Percentiles rank a stretch among this genome's conserved stretches.
Conservation (phyloP, 176 grass and related monocot genomes). For the Oryza glaberrima region DNA sequence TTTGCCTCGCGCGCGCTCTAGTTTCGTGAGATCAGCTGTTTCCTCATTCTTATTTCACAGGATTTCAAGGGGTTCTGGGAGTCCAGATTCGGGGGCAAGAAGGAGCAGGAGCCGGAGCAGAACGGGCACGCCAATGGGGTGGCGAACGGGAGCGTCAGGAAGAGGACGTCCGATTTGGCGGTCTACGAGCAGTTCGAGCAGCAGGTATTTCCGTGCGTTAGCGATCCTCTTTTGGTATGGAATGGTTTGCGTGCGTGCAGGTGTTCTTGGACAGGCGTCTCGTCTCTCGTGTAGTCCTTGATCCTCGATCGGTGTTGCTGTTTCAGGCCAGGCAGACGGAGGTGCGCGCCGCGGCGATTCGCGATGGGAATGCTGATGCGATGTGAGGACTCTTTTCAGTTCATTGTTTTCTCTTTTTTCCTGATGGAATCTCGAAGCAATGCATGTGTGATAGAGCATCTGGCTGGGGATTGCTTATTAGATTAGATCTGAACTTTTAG, state of each 20-base stretch:
- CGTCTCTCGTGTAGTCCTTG: background rate
- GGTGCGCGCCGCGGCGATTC: conserved; percentile 50
- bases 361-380: conserved; percentile 53
- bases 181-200: conserved; percentile 94
- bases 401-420: background rate
- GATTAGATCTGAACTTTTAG: conserved; percentile 32
- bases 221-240: background rate
- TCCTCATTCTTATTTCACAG: conserved; percentile 30
- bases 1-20: background rate
- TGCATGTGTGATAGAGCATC: conserved; percentile 5
- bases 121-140: conserved; percentile 26
- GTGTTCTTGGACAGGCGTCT: background rate
- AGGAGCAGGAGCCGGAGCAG: conserved; percentile 40
- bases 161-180: conserved; percentile 68
- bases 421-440: background rate
- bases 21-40: background rate
- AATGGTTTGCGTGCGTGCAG: conserved; percentile 14
- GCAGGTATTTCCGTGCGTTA: conserved; percentile 49
- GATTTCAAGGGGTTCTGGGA: conserved; percentile 86
- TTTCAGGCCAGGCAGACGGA: conserved; percentile 59
- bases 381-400: conserved; percentile 50
- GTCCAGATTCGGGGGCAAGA: conserved; percentile 72
- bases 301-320: conserved; percentile 22
- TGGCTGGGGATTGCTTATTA: background rate
- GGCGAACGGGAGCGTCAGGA: conserved; percentile 61